Conservation (phyloP, 768 basidiomycete species). For the Amanita pallidorosea region DNA sequence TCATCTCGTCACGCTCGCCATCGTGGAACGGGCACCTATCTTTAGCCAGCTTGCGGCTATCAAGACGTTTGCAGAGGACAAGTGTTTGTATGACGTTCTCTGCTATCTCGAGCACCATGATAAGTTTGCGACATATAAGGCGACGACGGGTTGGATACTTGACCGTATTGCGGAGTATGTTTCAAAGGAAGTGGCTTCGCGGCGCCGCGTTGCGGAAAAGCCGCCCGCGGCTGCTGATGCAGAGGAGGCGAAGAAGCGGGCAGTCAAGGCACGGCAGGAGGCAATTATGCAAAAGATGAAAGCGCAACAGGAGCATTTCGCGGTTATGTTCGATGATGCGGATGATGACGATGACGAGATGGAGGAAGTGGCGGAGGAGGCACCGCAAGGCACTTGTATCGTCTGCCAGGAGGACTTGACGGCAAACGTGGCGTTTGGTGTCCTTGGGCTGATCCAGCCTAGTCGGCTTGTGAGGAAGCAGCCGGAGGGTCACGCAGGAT, state of each 20-base stretch:
- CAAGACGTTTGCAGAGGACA: conserved; percentile 45
- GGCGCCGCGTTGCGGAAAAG: conserved; percentile 32
- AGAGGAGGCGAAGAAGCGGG: conserved; percentile 67
- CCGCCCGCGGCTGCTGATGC: conserved; percentile 30
- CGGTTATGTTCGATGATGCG: conserved; percentile 66
- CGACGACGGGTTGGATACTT: conserved; percentile 71
- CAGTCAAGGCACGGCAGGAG: conserved; percentile 85
- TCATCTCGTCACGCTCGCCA: conserved; percentile 76
- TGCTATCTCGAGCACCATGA: conserved; percentile 73
- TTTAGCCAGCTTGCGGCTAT: conserved; percentile 52
- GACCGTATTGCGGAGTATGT: conserved; percentile 43
- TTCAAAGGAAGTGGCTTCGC: conserved; percentile 42
- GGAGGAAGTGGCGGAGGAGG: conserved; percentile 33
- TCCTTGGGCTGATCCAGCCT: conserved; percentile 79
- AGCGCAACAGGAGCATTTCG: conserved; percentile 81
- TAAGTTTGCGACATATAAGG: conserved; percentile 59
- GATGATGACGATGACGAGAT: conserved; percentile 61
- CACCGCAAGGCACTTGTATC: conserved; percentile 87
- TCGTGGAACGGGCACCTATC: conserved; percentile 54
- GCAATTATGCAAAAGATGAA: conserved; percentile 96
- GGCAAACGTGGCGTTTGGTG: conserved; percentile 64
- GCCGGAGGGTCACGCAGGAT: conserved; percentile 52
- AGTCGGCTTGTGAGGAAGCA: conserved; percentile 75
- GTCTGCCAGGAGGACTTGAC: conserved; percentile 95
- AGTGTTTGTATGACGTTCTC: conserved; percentile 60